Base-by-base conservation (phyloP, 163 green algal species). In the Chlamydomonas reinhardtii region DNA sequence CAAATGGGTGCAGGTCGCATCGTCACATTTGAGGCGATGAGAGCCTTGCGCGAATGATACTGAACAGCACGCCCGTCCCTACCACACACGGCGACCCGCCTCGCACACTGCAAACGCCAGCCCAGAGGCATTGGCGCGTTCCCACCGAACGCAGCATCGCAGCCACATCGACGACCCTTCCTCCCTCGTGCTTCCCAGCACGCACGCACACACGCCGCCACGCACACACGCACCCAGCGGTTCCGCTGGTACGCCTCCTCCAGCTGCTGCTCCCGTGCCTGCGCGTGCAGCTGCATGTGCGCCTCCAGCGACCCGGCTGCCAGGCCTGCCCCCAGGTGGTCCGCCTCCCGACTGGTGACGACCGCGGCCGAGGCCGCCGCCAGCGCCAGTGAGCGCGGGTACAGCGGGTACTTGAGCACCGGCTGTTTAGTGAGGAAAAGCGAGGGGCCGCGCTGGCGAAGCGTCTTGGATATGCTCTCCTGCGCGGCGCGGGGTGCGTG, bases 381-480 rank as follows among this genome's bases (percentile, higher is more conserved):
- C 15, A 39, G 12, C n/a, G n/a, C n/a, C 11, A 34, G 32, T 0
- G 54, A 70, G 4, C 31, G 20, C 20, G 74, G 54, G 52, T 48
- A 71, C 31, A 56, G 31, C 31, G 54, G 54, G 4, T 35, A 29
- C 31, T 29, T 22, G 31, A 20, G 20, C 32, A 56, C 24, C 25
- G 71, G 71, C 37, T 16, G 9, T 32, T 35, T 32, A 29, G 66
- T 84, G 61, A 84, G 77, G 43, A 34, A 16, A n/a, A 84, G 77
- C 66, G 77, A 84, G 48, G 77, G 77, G 31, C 77, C 65, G 43
- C 77, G 68, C 22, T 56, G 48, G 29, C 48, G 32, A 0, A 85
- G 78, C n/a, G 68, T 77, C 66, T 74, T 85, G 32, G 25, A n/a
- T 68, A 85, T 85, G 65, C 69, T 84, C 1, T 64, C 66, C 77